Conservation (phyloP, 176 grass and related monocot genomes). For the Oryza punctata region DNA sequence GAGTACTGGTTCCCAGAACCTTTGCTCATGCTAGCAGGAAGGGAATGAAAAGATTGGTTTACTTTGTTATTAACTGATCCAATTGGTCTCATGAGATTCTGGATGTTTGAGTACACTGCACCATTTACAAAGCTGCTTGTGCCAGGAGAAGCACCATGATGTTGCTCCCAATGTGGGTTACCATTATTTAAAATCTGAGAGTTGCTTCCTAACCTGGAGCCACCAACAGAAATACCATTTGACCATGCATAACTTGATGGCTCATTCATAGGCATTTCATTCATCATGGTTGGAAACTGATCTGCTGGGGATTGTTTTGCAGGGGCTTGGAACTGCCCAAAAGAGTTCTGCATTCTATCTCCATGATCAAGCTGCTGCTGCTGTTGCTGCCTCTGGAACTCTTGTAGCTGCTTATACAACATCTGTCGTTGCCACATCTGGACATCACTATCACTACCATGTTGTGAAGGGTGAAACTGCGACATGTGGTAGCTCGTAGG, state of each 20-base stretch:
- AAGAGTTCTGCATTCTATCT: conserved; percentile 30
- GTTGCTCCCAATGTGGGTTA: conserved; percentile 41
- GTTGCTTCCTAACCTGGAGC: conserved; percentile 31
- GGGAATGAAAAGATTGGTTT: conserved; percentile 32
- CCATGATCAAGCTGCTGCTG: conserved; percentile 39
- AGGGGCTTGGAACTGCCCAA: conserved; percentile 10
- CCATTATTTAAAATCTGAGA: conserved; percentile 35
- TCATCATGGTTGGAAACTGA: conserved; percentile 42
- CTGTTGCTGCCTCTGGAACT: conserved; percentile 53
- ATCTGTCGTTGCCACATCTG: conserved; percentile 53
- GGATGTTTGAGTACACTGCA: conserved; percentile 40
- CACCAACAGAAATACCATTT: conserved; percentile 36
- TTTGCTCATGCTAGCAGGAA: conserved; percentile 27
- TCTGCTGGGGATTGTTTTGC: conserved; percentile 28
- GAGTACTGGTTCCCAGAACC: conserved; percentile 41
- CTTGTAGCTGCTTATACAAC: conserved; percentile 43
- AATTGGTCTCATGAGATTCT: conserved; percentile 29
- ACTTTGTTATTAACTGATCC: conserved; percentile 43
- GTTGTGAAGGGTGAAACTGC: conserved; percentile 20
- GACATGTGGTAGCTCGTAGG: conserved; percentile 39
- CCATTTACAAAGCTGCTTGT: conserved; percentile 49
- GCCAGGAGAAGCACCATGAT: conserved; percentile 24
- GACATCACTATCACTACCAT: conserved; percentile 27
- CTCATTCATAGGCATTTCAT: conserved; percentile 46
- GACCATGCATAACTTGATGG: conserved; percentile 42